Evolutionary conservation across 106 monocot species (phyloP).

Genomic region (Vanilla planifolia): DNA sequence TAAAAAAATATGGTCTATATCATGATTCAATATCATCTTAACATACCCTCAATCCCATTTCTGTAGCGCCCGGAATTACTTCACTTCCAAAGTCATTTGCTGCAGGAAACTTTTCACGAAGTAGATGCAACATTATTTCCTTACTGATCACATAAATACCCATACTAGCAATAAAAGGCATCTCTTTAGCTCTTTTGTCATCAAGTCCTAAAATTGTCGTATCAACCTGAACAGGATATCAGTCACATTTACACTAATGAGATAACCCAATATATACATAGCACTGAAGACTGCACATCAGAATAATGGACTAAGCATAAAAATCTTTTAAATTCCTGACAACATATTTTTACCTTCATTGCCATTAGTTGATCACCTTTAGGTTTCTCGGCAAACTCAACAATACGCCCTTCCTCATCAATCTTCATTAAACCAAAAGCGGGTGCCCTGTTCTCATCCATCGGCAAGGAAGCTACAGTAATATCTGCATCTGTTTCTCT

Average conservation of each 20-base stretch:
- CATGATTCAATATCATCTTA: neutral
- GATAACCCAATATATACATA: neutral
- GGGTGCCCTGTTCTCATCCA: conserved; percentile 91
- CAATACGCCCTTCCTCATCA: conserved; percentile 90
- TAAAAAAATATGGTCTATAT: neutral
- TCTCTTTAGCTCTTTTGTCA: conserved; percentile 74
- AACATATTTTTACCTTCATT: conserved; percentile 62
- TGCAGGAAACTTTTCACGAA: conserved; percentile 70
- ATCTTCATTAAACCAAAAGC: conserved; percentile 98
- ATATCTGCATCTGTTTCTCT: conserved; percentile 96
- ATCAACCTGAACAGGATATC: conserved; percentile 56
- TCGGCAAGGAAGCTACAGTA: conserved; percentile 88
- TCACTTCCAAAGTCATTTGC: conserved; percentile 99
- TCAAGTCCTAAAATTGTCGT: conserved; percentile 94
- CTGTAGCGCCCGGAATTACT: conserved; percentile 94
- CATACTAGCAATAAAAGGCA: conserved; percentile 98
- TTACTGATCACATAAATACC: conserved; percentile 98
- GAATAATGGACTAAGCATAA: neutral
- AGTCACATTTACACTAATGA: neutral
- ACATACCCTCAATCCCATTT: conserved; percentile 80
- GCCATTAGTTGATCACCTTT: conserved; percentile 86
- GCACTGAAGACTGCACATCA: neutral
- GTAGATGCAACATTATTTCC: conserved; percentile 78
- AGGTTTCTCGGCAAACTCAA: conserved; percentile 94
- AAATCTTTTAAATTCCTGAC: neutral